Evolutionary conservation across 257 asterid genomes (phyloP), one percentile per base, ranked within the genome.

Genomic region (Solanum boliviense): DNA sequence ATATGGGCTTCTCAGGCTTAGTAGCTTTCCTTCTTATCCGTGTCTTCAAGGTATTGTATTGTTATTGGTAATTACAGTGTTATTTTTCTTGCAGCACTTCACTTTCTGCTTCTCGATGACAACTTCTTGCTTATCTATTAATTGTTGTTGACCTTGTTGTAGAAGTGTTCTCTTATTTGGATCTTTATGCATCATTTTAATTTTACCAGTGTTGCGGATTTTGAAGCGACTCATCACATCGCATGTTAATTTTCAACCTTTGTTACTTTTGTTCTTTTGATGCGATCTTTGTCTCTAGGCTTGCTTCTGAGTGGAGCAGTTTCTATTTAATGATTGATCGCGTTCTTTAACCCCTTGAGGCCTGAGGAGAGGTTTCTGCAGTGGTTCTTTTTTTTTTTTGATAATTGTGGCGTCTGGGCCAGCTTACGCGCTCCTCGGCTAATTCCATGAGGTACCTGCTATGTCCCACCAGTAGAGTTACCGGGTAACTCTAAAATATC

Each of bases 1-100:
- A 97, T 75, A 97, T 97, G 99, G 99, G 98, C 86, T 95, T 97
- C 92, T 97, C 98, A 4, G 99, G 98, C 83, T 84, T 93, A 89
- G 99, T 97, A 89, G 98, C 99, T 41, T 97, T 97, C 91, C 78
- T 97, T 86, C 94, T 97, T 89, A 91, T 97, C 83, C 99, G 98
- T 62, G 98, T 97, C 91, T 92, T 95, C 75, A 97, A 95, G 98
- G 99, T 95, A 91, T 87, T 85, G 86, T 52, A n/a, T 8, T 13
- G 27, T 48, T 27, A 46, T 48, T 48, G 85, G 85, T 48, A 82
- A 60, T 38, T 31, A 65, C 89, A 29, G 46, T 83, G 18, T 39
- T n/a, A 65, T 68, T 60, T 84, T 85, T 41, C 67, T 39, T 68
- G 87, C 79, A 67, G 35, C 82, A 38, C 12, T 68, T 6, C 52